Evolutionary conservation across 345 rosid genomes (phyloP), one percentile per base, ranked within the genome.

Genomic region (Leavenworthia alabamica): DNA sequence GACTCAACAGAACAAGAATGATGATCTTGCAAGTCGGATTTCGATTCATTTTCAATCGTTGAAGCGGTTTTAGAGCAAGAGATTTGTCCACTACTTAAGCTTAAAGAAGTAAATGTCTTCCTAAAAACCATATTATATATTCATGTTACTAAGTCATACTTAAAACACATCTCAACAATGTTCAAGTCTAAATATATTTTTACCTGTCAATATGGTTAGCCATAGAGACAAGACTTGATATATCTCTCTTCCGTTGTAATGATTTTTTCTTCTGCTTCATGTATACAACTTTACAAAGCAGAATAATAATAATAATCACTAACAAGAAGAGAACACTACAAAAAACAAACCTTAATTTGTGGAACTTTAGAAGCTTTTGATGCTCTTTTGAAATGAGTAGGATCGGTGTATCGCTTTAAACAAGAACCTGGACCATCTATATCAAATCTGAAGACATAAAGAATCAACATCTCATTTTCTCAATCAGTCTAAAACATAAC

Each of bases 371-470:
- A 75, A 64, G 74, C 70, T 79, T 80, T 74, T 43, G 87, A 76
- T 62, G 75, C 80, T 78, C 78, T 83, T 75, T 73, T 86, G 52
- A 88, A 86, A 75, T 81, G 83, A 56, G 89, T 82, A 41, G 96
- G 96, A 81, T 92, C 95, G 1, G 98, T 86, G 65, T 92, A 88
- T 61, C 93, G 80, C 64, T 76, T 88, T 32, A 92, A 74, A 79
- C 96, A 92, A 67, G 98, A 88, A 16, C 98, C 96, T 42, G 86
- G 83, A n/a, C 95, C 95, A 45, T 83, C 84, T 40, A 82, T 56
- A 65, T 92, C 96, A 62, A 83, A 91, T 75, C 98, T 91, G 83
- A 70, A 65, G n/a, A 24, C 59, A 16, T 56, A 70, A 60, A 64
- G 50, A 58, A 29, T 58, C 13, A 67, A 2, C 17, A 40, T 45